phyloP scores from a whole-genome alignment of 2,329 filamentous ascomycete species.

The Teratosphaeria nubilosa region DNA sequence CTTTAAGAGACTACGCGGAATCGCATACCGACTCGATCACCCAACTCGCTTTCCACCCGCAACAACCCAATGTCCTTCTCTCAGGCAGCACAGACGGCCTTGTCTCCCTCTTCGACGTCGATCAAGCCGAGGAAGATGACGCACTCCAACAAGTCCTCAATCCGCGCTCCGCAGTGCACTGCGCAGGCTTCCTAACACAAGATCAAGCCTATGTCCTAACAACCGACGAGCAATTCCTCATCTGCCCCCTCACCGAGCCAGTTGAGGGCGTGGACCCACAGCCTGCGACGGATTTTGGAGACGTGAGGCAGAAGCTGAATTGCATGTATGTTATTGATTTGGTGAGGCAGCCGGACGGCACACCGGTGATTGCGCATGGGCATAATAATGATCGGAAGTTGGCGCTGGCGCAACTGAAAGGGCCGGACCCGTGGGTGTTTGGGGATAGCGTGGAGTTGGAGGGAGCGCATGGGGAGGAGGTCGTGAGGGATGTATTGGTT shows the following conservation, averaged over 20 bases:
- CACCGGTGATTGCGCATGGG: constrained; percentile 22
- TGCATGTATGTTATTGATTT: constrained; percentile 69
- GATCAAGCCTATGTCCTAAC: constrained; percentile 62
- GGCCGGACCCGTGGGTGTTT: constrained; percentile 18
- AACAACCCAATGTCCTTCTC: constrained; percentile 51
- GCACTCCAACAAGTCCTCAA: constrained; percentile 70
- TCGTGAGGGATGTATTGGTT: constrained; percentile 37
- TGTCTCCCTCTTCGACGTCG: constrained; percentile 65
- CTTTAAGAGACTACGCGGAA: constrained; percentile 33
- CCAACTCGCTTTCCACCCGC: constrained; percentile 37
- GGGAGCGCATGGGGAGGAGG: constrained; percentile 39
- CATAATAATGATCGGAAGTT: constrained; percentile 20
- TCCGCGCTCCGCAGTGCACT: constrained; percentile 63
- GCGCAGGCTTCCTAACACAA: constrained; percentile 57
- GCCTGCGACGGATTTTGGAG: constrained; percentile 51
- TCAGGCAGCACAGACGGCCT: constrained; percentile 73
- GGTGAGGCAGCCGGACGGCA: constrained; percentile 33
- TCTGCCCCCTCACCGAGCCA: constrained; percentile 60
- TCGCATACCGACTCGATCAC: constrained; percentile 51
- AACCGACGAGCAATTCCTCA: constrained; percentile 66
- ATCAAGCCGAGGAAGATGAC: constrained; percentile 64
- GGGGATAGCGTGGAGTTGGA: constrained; percentile 23
- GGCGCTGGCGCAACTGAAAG: constrained; percentile 16
- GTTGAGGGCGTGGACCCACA: constrained; percentile 44
- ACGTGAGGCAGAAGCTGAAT: constrained; percentile 53